Conservation (phyloP, 2,329 filamentous ascomycete genomes). For the Venturia effusa region DNA sequence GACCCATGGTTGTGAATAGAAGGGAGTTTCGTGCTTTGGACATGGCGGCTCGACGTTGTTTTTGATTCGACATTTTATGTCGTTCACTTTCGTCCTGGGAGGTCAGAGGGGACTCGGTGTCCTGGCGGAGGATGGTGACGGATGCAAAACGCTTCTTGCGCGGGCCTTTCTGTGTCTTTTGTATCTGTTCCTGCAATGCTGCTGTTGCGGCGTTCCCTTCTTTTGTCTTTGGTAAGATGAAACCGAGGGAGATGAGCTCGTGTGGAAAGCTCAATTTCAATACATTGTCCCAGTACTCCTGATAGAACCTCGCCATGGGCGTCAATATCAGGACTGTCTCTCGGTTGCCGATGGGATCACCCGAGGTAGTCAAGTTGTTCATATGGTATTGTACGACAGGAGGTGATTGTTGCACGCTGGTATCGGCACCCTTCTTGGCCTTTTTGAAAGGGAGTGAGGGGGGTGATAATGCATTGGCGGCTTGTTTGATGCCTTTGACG, state of each 20-base stretch:
- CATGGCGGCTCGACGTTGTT: conserved; percentile 78
- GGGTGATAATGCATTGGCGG: conserved; percentile 60
- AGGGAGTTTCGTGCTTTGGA: conserved; percentile 86
- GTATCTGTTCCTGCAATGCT: conserved; percentile 72
- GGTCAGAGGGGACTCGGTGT: conserved; percentile 71
- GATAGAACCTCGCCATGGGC: conserved; percentile 86
- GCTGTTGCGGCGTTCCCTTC: conserved; percentile 82
- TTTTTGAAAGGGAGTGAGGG: conserved; percentile 67
- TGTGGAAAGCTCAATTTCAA: conserved; percentile 78
- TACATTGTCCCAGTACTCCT: conserved; percentile 91
- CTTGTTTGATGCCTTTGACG: conserved; percentile 42
- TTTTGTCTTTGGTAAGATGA: conserved; percentile 88
- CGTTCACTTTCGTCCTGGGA: conserved; percentile 82
- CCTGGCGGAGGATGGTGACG: conserved; percentile 88
- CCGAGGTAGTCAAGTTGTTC: conserved; percentile 82
- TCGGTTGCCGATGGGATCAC: conserved; percentile 62
- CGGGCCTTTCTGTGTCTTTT: conserved; percentile 73
- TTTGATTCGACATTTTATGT: conserved; percentile 87
- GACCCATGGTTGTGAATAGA: conserved; percentile 87
- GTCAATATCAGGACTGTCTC: conserved; percentile 89
- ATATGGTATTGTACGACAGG: conserved; percentile 89
- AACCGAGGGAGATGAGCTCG: conserved; percentile 86
- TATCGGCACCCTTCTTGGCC: conserved; percentile 24
- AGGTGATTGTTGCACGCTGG: conserved; percentile 52
- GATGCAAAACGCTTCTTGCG: conserved; percentile 79